A percentile compares a stretch with the other conserved stretches of the same genome.
These are phyloP conservation scores for Sugiyamaella marilandica DNA, from an alignment of 805 yeast genomes.

Conservation along the genomic window DNA sequence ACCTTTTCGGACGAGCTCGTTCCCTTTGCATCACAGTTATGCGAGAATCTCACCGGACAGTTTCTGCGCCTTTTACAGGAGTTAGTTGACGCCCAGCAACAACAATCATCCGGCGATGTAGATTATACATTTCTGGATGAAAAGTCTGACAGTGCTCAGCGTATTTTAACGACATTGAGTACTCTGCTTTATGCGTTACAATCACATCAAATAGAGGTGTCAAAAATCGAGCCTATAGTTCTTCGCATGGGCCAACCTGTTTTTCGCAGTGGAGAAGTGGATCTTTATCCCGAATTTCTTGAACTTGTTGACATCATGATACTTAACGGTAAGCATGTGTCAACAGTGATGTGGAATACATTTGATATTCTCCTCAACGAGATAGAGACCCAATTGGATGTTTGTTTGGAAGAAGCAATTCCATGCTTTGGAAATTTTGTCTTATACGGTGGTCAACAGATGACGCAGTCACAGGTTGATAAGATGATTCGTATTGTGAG, in stretches of 20 bases:
- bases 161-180: conserved; percentile 71
- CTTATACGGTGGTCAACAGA: conserved; percentile 42
- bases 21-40: conserved; percentile 76
- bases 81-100: conserved; percentile 25
- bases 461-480: background rate
- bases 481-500: background rate
- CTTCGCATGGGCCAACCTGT: conserved; percentile 65
- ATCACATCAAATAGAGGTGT: conserved; percentile 63
- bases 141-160: conserved; percentile 74
- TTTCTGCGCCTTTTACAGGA: conserved; percentile 48
- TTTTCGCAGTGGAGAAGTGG: conserved; percentile 58
- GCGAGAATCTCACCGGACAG: conserved; percentile 55
- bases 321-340: conserved; percentile 52
- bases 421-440: conserved; percentile 70
- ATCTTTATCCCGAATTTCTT: conserved; percentile 68
- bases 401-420: conserved; percentile 62
- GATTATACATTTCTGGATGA: conserved; percentile 47
- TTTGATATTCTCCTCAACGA: conserved; percentile 46
- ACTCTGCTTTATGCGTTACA: conserved; percentile 79
- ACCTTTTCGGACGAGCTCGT: conserved; percentile 78
- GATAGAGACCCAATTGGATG: conserved; percentile 43
- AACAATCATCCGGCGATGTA: conserved; percentile 6
- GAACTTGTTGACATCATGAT: conserved; percentile 69
- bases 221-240: conserved; percentile 57
- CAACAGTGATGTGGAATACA: conserved; percentile 69